Evolutionary conservation across 371 early-diverging fungal species (phyloP), one percentile per base, ranked within the genome.

Genomic region (Actinomucor elegans): DNA sequence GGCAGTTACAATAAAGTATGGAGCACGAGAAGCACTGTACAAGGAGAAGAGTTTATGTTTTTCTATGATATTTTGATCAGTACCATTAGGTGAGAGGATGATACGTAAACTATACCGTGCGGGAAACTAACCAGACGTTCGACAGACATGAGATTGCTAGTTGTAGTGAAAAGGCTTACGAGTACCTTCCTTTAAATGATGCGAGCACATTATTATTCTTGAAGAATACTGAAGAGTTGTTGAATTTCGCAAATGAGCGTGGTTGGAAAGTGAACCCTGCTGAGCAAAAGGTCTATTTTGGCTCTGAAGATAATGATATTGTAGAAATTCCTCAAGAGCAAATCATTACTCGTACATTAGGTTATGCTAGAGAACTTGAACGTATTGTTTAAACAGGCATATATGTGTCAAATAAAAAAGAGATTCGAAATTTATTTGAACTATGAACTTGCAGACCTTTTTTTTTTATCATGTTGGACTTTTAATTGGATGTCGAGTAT

Each of bases 1-100:
- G 97, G 98, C 20, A 89, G 90, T 58, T 97, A 96, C 74, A 94
- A 94, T 74, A 90, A 92, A 57, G 95, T 98, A 40, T 93, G 94
- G 94, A 89, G 90, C 61, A 83, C 91, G 52, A 79, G 94, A 66
- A 75, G 78, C 24, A 86, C 89, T 41, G 94, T 94, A 8, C 93
- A 96, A 27, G 91, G 92, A 11, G 84, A 88, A 56, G 95, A 96
- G 66, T 95, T 91, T 67, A 62, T 81, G 59, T 91, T 94, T 66
- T 97, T 97, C 59, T 88, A 96, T 54, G 95, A 96, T 55, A 89
- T 95, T 50, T 72, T 98, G 62, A 93, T 94, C 75, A 77, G 80
- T 36, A 97, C 97, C 1, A 94, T 96, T 61, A 83, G 96, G 92
- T 90, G 66, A 53, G 51, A 24, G n/a, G 33, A 0, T 2, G 10